Percentiles rank a stretch among this genome's conserved stretches.
Evolutionary conservation across 2,329 filamentous ascomycete species (phyloP).

Genomic region (Macrophomina pseudophaseolina): DNA sequence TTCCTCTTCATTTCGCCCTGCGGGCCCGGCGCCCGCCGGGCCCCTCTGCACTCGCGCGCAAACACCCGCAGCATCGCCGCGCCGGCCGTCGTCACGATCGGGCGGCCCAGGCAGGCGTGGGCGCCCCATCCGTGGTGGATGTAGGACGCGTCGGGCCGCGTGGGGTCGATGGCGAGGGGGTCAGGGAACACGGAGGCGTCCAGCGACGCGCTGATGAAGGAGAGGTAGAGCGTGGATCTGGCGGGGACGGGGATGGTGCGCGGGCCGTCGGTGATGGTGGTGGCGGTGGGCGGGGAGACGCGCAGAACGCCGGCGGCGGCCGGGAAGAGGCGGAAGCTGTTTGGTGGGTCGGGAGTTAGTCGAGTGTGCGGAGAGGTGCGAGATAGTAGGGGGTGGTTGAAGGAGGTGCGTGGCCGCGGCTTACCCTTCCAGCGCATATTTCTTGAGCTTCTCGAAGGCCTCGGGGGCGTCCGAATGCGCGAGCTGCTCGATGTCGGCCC

Average conservation of each 20-base stretch:
- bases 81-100: conserved; percentile 37
- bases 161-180: conserved; percentile 34
- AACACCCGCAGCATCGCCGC: conserved; percentile 41
- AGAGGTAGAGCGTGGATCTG: conserved; percentile 25
- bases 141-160: conserved; percentile 40
- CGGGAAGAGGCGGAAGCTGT: conserved; percentile 26
- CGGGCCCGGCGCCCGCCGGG: background rate
- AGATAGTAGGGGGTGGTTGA: background rate
- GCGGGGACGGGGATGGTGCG: conserved; percentile 20
- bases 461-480: conserved; percentile 14
- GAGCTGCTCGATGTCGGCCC: conserved; percentile 27
- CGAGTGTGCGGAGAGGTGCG: background rate
- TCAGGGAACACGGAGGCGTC: conserved; percentile 41
- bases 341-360: background rate
- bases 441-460: conserved; percentile 23
- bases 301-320: conserved; percentile 24
- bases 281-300: background rate
- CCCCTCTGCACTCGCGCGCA: conserved; percentile 32
- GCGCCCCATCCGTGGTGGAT: conserved; percentile 40
- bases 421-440: conserved; percentile 28
- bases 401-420: background rate
- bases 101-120: conserved; percentile 42
- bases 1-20: background rate
- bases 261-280: background rate
- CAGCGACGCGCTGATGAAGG: conserved; percentile 35